phyloP scores from a whole-genome alignment of 192 early-diverging fungal genomes.

The Funneliformis geosporum region DNA sequence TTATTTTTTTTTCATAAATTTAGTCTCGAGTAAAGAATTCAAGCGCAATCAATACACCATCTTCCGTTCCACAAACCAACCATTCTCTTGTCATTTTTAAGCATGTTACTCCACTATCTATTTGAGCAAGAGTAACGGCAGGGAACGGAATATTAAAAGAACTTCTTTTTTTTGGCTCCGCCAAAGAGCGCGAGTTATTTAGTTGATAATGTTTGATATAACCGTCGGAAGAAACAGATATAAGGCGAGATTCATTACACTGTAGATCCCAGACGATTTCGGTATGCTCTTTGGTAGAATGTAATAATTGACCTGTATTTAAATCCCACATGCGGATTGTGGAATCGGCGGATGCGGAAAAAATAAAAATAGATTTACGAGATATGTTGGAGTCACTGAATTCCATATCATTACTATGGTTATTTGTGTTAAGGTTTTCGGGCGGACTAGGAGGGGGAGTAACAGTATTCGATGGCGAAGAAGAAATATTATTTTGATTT shows the following conservation, averaged over 20 bases:
- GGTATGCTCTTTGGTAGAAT: neutral
- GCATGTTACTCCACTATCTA: slow-evolving; percentile 5
- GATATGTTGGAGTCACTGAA: neutral
- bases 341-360: slow-evolving; percentile 6
- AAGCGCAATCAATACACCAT: neutral
- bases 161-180: neutral
- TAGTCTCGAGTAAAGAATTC: slow-evolving; percentile 4
- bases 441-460: neutral
- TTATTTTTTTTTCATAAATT: neutral
- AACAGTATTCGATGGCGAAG: neutral
- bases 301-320: neutral
- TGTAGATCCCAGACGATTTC: slow-evolving; percentile 22
- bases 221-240: slow-evolving; percentile 14
- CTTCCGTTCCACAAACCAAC: slow-evolving; percentile 16
- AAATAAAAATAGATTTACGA: neutral
- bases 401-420: neutral
- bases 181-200: neutral
- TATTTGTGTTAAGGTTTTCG: neutral
- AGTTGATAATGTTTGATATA: neutral
- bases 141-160: slow-evolving; percentile 2
- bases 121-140: neutral
- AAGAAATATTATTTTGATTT: neutral
- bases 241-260: slow-evolving; percentile 5
- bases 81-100: slow-evolving; percentile 23
- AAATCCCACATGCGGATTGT: slow-evolving; percentile 26